Evolutionary conservation across 2,329 filamentous ascomycete genomes (phyloP).

Genomic region (Arthrinium puccinioides): DNA sequence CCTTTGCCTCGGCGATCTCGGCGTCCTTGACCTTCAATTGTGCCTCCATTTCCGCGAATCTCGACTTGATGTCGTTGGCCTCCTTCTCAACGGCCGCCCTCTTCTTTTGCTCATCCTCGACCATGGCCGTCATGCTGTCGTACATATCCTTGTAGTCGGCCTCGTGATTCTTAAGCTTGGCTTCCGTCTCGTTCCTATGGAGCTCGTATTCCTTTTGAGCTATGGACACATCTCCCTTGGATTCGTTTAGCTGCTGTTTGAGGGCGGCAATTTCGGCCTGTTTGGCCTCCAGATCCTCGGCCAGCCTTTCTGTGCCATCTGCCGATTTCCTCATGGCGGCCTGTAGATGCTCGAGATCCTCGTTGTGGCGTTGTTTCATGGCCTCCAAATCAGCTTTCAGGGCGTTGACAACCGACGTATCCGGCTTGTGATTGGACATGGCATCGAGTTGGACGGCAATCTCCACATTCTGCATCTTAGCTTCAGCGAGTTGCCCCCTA

Average conservation of each 20-base stretch:
- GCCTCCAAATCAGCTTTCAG: conserved; percentile 42
- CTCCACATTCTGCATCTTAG: conserved; percentile 54
- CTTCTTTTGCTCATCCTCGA: conserved; percentile 48
- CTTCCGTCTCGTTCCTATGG: conserved; percentile 41
- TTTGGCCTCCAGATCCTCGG: conserved; percentile 19
- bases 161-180: conserved; percentile 46
- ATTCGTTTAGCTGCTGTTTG: conserved; percentile 18
- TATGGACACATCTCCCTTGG: conserved; percentile 24
- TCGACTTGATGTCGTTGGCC: conserved; percentile 20
- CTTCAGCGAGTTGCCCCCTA: conserved; percentile 46
- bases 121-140: conserved; percentile 52
- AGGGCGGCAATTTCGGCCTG: conserved; percentile 16
- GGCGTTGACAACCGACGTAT: conserved; percentile 46
- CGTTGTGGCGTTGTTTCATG: conserved; percentile 39
- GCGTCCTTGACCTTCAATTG: conserved; percentile 51
- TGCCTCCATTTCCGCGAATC: conserved; percentile 28
- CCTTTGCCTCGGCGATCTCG: conserved; percentile 55
- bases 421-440: conserved; percentile 45
- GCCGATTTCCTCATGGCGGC: conserved; percentile 25
- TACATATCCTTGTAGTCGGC: conserved; percentile 58
- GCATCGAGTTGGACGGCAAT: conserved; percentile 55
- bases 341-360: conserved; percentile 31
- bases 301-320: conserved; percentile 7
- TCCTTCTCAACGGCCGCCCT: conserved; percentile 21
- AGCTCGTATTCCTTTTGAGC: conserved; percentile 45